These are phyloP conservation scores for Cytidiella melzeri DNA, from an alignment of 768 basidiomycete genomes.

Conservation along the genomic window DNA sequence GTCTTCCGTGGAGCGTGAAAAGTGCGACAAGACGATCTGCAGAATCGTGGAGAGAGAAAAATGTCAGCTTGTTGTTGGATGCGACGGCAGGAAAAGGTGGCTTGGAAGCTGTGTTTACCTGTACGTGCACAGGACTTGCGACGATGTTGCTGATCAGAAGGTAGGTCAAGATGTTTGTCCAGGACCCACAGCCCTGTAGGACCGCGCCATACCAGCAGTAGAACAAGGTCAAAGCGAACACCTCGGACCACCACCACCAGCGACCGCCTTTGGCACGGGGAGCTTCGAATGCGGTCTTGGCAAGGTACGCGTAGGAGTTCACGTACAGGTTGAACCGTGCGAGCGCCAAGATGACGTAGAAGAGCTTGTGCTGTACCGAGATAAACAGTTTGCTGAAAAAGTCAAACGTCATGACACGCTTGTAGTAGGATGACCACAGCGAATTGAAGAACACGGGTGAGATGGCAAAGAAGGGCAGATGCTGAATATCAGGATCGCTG, in stretches of 20 bases:
- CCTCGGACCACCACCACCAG: constrained; percentile 77
- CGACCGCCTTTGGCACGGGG: constrained; percentile 59
- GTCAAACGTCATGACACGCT: constrained; percentile 79
- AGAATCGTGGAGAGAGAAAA: not conserved
- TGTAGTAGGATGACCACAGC: constrained; percentile 93
- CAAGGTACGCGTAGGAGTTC: constrained; percentile 75
- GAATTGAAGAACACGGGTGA: constrained; percentile 80
- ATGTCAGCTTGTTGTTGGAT: not conserved
- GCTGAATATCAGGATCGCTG: constrained; percentile 81
- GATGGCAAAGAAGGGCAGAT: constrained; percentile 93
- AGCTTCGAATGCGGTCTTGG: constrained; percentile 57
- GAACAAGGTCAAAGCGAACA: constrained; percentile 72
- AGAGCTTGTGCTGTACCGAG: constrained; percentile 82
- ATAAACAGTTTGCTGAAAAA: constrained; percentile 57
- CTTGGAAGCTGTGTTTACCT: constrained; percentile 45
- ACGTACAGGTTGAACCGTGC: constrained; percentile 94
- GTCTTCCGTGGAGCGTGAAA: constrained; percentile 90
- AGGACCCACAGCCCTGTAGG: constrained; percentile 64
- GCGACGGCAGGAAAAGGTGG: not conserved
- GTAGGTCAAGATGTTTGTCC: constrained; percentile 65
- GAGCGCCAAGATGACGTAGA: constrained; percentile 85
- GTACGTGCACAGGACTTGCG: constrained; percentile 90
- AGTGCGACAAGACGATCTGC: constrained; percentile 95
- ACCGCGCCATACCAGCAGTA: constrained; percentile 83
- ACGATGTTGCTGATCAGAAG: constrained; percentile 79